Percentiles rank a stretch among this genome's conserved stretches.
phyloP scores from a whole-genome alignment of 345 rosid species.

The Mallotus nudiflorus region DNA sequence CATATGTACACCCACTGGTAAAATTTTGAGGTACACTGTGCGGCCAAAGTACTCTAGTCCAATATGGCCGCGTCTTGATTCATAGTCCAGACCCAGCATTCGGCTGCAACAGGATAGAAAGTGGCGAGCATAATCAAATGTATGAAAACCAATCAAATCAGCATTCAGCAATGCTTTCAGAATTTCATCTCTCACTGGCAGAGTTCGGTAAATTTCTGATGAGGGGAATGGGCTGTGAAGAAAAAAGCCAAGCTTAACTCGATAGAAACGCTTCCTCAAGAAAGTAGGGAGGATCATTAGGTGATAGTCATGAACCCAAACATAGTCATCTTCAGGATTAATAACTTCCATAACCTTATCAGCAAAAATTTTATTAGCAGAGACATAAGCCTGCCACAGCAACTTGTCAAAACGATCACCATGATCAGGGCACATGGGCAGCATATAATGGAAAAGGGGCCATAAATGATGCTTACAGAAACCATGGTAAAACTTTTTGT shows the following conservation, averaged over 20 bases:
- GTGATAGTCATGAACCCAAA: conserved; percentile 55
- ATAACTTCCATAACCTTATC: conserved; percentile 48
- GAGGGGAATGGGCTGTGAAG: conserved; percentile 55
- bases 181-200: conserved; percentile 47
- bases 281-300: conserved; percentile 50
- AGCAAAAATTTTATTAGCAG: conserved; percentile 46
- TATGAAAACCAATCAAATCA: conserved; percentile 50
- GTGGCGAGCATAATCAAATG: conserved; percentile 53
- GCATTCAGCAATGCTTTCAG: conserved; percentile 44
- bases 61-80: conserved; percentile 49
- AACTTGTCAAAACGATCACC: conserved; percentile 39
- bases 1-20: conserved; percentile 45
- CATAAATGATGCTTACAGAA: conserved; percentile 52
- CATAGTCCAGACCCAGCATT: conserved; percentile 45
- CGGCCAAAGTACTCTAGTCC: conserved; percentile 50
- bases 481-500: conserved; percentile 40
- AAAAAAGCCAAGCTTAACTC: conserved; percentile 48
- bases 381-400: conserved; percentile 47
- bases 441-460: conserved; percentile 55
- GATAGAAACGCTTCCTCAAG: conserved; percentile 41
- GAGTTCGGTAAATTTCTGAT: conserved; percentile 45
- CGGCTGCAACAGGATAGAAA: conserved; percentile 53
- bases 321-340: conserved; percentile 42
- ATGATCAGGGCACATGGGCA: conserved; percentile 41
- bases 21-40: conserved; percentile 41